phyloP scores from a whole-genome alignment of 352 stramenopile species.

The Globisporangium nunn region DNA sequence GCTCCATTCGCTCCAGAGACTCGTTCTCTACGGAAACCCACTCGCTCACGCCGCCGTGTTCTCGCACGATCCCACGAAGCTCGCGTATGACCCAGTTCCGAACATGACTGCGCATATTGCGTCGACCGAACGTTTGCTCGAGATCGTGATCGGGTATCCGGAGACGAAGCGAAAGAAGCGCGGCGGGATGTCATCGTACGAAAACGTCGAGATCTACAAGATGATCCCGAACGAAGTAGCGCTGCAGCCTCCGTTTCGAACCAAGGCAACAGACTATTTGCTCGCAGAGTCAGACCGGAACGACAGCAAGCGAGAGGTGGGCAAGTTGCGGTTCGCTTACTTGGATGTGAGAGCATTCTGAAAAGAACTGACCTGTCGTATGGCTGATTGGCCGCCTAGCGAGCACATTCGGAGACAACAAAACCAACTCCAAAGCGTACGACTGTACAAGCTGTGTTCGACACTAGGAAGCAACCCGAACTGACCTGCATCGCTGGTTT shows the following conservation, averaged over 20 bases:
- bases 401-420: conserved; percentile 2
- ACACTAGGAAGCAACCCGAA: neutral
- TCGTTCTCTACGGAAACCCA: conserved; percentile 75
- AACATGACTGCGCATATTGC: conserved; percentile 37
- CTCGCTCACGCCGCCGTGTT: conserved; percentile 49
- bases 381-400: neutral
- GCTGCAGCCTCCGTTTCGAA: conserved; percentile 47
- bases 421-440: conserved; percentile 11
- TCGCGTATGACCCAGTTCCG: conserved; percentile 67
- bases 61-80: conserved; percentile 53
- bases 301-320: conserved; percentile 21
- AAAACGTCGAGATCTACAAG: conserved; percentile 80
- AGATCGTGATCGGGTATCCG: conserved; percentile 54
- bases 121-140: conserved; percentile 16
- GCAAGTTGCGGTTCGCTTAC: neutral
- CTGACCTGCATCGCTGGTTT: neutral
- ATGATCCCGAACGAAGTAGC: conserved; percentile 62
- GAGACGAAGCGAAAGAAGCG: conserved; percentile 60
- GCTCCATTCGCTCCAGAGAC: conserved; percentile 50
- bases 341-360: neutral
- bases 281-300: conserved; percentile 18
- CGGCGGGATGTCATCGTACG: conserved; percentile 35
- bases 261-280: conserved; percentile 38
- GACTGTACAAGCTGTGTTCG: neutral
- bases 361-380: neutral